Evolutionary conservation across 2,329 filamentous ascomycete species (phyloP).

Genomic region (Helotiales sp.): DNA sequence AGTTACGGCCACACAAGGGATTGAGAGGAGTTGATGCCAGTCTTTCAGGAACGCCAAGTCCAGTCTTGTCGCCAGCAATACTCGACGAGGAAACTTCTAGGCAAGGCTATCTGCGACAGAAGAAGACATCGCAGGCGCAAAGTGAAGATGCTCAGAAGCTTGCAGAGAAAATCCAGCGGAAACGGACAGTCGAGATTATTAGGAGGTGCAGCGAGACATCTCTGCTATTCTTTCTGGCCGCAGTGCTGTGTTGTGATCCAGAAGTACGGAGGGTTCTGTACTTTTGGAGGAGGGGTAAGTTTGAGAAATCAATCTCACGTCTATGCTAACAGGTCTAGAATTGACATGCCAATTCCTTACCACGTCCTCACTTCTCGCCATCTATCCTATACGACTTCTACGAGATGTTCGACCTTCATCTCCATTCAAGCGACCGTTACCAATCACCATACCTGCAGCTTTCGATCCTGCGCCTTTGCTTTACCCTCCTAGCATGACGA

Average conservation of each 20-base stretch:
- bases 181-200: conserved; percentile 49
- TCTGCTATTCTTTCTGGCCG: conserved; percentile 50
- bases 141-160: conserved; percentile 26
- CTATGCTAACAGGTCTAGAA: conserved; percentile 31
- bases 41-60: conserved; percentile 56
- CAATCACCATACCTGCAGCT: conserved; percentile 61
- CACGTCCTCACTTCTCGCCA: conserved; percentile 42
- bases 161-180: conserved; percentile 40
- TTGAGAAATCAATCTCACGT: neutral
- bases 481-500: conserved; percentile 76
- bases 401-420: conserved; percentile 39
- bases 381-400: conserved; percentile 63
- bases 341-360: conserved; percentile 30
- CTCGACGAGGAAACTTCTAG: conserved; percentile 39
- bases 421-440: conserved; percentile 26
- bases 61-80: conserved; percentile 49
- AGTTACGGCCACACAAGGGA: conserved; percentile 73
- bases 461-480: conserved; percentile 92
- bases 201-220: conserved; percentile 54
- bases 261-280: conserved; percentile 47
- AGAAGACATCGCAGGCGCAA: neutral
- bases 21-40: conserved; percentile 61
- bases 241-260: conserved; percentile 45
- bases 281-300: conserved; percentile 51
- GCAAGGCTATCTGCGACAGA: conserved; percentile 13